Evolutionary conservation across 1,284 basidiomycete species (phyloP), one percentile per base, ranked within the genome.

Genomic region (Apiotrichum gracile): DNA sequence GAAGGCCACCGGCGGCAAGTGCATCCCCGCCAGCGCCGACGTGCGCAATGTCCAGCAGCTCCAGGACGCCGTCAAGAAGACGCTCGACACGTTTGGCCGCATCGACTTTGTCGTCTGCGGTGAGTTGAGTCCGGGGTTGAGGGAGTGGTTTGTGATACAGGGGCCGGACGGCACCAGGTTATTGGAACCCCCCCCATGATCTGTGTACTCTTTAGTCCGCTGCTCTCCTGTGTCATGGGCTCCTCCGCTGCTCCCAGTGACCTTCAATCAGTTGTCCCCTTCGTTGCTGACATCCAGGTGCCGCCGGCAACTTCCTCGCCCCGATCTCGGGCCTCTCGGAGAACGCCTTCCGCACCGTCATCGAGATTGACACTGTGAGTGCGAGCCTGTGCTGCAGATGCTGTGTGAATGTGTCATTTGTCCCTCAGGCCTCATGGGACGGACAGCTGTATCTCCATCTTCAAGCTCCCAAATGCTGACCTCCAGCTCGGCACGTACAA

Each of bases 81-180:
- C 88, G 0, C 80, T 92, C 24, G 82, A 85, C 55, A 79, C 79
- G 61, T 94, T 88, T 70, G 93, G 93, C 1, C 79, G 81, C 58
- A 91, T 98, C 62, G 93, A 98, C 77, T 94, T 89, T 73, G 93
- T 97, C 51, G 89, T 97, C 52, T 91, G 90, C 67, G 91, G 92
- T 85, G 69, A 53, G 65, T 64, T 2, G 16, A n/a, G 14, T 24
- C 5, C 12, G 5, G 35, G 46, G n/a, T n/a, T n/a, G n/a, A n/a
- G n/a, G n/a, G n/a, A n/a, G n/a, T n/a, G n/a, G n/a, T n/a, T n/a
- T n/a, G n/a, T n/a, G n/a, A n/a, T n/a, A n/a, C n/a, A n/a, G n/a
- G n/a, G n/a, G n/a, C n/a, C n/a, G n/a, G n/a, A n/a, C n/a, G n/a
- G n/a, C n/a, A n/a, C n/a, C n/a, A n/a, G n/a, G n/a, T n/a, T n/a